These are phyloP conservation scores for Cryptococcus sp. DNA, from an alignment of 1,284 basidiomycete genomes.

Conservation along the genomic window DNA sequence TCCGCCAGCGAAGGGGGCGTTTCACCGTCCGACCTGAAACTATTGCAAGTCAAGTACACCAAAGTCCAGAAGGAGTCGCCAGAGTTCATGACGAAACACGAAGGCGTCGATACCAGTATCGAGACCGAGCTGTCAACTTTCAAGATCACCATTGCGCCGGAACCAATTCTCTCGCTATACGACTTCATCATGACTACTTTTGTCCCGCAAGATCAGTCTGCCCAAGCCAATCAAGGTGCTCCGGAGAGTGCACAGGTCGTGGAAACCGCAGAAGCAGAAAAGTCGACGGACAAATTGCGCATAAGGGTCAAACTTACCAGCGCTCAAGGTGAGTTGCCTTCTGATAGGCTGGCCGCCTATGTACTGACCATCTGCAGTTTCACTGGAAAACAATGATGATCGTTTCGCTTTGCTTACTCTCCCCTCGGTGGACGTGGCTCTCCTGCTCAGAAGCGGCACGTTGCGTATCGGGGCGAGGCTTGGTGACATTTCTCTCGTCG, in stretches of 20 bases:
- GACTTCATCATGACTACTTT: conserved; percentile 99
- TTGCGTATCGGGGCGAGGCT: conserved; percentile 81
- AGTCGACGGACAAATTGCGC: conserved; percentile 66
- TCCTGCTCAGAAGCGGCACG: conserved; percentile 73
- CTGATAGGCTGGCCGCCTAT: background rate
- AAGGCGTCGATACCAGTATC: conserved; percentile 86
- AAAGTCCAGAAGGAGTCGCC: conserved; percentile 83
- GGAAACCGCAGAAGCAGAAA: conserved; percentile 15
- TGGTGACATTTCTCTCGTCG: conserved; percentile 80
- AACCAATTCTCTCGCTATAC: conserved; percentile 88
- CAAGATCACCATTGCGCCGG: conserved; percentile 84
- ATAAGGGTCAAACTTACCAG: conserved; percentile 84
- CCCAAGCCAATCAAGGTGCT: conserved; percentile 15
- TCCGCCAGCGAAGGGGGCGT: conserved; percentile 61
- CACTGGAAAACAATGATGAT: conserved; percentile 74
- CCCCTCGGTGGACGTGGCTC: conserved; percentile 85
- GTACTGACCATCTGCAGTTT: conserved; percentile 58
- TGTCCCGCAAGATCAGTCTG: conserved; percentile 60
- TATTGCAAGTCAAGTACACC: conserved; percentile 81
- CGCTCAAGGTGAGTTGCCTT: conserved; percentile 67
- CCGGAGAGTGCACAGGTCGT: conserved; percentile 12
- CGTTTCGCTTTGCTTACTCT: conserved; percentile 84
- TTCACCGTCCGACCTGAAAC: conserved; percentile 58
- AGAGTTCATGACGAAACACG: conserved; percentile 78
- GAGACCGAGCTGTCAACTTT: conserved; percentile 91